phyloP scores from a whole-genome alignment of 176 grass and related monocot genomes.

The Lolium perenne region DNA sequence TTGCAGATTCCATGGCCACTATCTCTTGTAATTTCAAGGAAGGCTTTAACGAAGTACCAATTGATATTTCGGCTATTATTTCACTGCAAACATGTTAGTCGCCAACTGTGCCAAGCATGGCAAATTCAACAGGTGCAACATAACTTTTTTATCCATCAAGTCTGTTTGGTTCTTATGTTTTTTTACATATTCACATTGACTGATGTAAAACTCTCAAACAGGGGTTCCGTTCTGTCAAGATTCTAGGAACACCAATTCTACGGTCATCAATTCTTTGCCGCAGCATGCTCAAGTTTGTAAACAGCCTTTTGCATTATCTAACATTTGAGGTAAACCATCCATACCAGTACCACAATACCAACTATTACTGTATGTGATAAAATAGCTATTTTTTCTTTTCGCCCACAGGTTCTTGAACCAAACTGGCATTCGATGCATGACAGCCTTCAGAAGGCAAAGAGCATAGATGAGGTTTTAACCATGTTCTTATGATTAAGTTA shows the following conservation, averaged over 20 bases:
- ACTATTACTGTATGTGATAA: constrained; percentile 19
- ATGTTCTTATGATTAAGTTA: constrained; percentile 21
- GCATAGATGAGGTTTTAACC: constrained; percentile 90
- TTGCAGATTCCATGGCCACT: constrained; percentile 96
- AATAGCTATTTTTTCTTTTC: constrained; percentile 31
- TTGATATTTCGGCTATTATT: constrained; percentile 94
- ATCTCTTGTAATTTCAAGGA: constrained; percentile 95
- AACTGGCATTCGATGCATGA: constrained; percentile 97
- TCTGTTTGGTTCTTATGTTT: constrained; percentile 29
- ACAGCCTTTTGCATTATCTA: constrained; percentile 98
- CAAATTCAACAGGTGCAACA: constrained; percentile 87
- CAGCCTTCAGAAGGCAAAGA: constrained; percentile 80
- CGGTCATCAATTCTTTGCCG: constrained; percentile 94
- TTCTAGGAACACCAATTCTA: constrained; percentile 78
- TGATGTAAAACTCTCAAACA: constrained; percentile 54
- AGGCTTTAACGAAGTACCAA: constrained; percentile 96
- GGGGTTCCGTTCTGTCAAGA: constrained; percentile 78
- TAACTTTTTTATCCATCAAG: constrained; percentile 2
- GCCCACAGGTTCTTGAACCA: constrained; percentile 85
- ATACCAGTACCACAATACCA: constrained; percentile 33
- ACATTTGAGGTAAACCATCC: constrained; percentile 88
- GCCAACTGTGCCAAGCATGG: constrained; percentile 88
- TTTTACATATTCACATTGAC: constrained; percentile 12
- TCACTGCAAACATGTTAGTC: constrained; percentile 96
- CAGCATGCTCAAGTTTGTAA: constrained; percentile 97